These are phyloP conservation scores for Candida boidinii DNA, from an alignment of 805 yeast genomes.

Conservation along the genomic window DNA sequence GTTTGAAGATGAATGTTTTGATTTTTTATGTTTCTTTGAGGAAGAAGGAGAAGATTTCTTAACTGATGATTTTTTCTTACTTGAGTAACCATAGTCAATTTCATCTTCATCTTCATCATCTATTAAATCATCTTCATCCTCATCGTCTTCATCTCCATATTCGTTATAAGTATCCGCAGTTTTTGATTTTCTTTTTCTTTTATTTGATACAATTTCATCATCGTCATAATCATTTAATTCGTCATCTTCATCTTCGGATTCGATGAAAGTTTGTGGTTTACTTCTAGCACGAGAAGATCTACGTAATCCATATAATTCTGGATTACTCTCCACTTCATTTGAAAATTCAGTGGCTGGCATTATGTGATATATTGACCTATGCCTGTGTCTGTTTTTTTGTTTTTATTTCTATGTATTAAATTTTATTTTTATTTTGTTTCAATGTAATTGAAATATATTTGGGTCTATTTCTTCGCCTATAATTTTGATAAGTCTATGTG, in stretches of 20 bases:
- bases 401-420: no score
- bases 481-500: no score
- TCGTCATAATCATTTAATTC: constrained; percentile 16
- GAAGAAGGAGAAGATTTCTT: constrained; percentile 5
- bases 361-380: no score
- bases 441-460: no score
- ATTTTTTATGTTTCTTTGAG: constrained; percentile 3
- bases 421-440: no score
- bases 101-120: constrained; percentile 16
- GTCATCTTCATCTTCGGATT: constrained; percentile 26
- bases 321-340: constrained; percentile 56
- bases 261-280: constrained; percentile 23
- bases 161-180: constrained; percentile 10
- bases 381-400: no score
- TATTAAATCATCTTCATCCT: constrained; percentile 19
- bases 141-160: constrained; percentile 19
- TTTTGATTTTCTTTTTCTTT: constrained; percentile 5
- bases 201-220: constrained; percentile 12
- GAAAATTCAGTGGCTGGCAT: no score
- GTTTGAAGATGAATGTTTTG: constrained; percentile 8
- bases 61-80: constrained; percentile 6
- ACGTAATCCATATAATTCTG: constrained; percentile 78
- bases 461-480: no score
- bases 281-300: constrained; percentile 59
- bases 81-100: constrained; percentile 22